These are phyloP conservation scores for Rhizomucor pusillus DNA, from an alignment of 371 early-diverging fungal genomes.

Conservation along the genomic window DNA sequence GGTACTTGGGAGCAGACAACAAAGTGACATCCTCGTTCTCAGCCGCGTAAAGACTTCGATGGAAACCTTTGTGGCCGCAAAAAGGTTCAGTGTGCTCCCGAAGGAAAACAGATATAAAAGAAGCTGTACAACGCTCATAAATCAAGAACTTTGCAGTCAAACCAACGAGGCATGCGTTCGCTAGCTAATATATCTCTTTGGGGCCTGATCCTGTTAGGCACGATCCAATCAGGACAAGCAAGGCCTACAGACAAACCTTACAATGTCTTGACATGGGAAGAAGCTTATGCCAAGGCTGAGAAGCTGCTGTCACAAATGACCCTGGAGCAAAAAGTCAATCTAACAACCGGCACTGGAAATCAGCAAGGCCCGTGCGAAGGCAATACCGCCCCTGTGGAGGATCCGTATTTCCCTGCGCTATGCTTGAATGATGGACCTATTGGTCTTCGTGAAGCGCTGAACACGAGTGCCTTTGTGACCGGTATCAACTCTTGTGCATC, in stretches of 20 bases:
- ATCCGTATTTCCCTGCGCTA: constrained; percentile 50
- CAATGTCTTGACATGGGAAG: constrained; percentile 25
- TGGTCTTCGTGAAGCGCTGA: constrained; percentile 41
- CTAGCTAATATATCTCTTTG: no score
- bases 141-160: no score
- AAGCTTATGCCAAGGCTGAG: constrained; percentile 32
- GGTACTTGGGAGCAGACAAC: no score
- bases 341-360: constrained; percentile 51
- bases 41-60: no score
- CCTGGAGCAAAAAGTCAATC: constrained; percentile 35
- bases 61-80: no score
- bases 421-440: constrained; percentile 54
- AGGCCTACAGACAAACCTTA: not conserved
- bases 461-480: constrained; percentile 43
- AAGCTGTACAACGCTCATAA: no score
- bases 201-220: no score
- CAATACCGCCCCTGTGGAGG: constrained; percentile 27
- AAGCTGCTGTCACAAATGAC: constrained; percentile 25
- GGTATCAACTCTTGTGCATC: constrained; percentile 53
- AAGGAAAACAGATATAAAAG: no score
- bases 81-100: no score
- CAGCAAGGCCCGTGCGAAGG: constrained; percentile 44
- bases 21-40: no score
- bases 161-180: no score
- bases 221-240: no score